A percentile compares a stretch with the other conserved stretches of the same genome.
These are phyloP conservation scores for Taphrina confusa DNA, from an alignment of 1,139 yeast genomes.

Conservation along the genomic window DNA sequence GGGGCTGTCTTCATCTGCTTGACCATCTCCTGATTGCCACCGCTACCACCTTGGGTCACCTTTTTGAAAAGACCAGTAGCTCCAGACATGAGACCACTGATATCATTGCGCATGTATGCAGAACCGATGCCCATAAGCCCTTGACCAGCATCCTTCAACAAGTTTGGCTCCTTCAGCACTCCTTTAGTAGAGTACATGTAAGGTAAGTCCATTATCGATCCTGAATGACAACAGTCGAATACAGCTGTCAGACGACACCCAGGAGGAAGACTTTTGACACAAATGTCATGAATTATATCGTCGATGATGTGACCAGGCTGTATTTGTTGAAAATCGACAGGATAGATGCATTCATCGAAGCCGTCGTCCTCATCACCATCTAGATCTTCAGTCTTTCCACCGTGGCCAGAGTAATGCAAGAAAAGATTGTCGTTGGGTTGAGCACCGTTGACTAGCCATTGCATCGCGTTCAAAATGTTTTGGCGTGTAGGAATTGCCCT, in stretches of 20 bases:
- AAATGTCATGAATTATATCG: constrained; percentile 74
- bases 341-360: constrained; percentile 84
- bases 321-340: constrained; percentile 73
- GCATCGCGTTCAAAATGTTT: constrained; percentile 83
- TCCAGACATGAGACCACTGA: constrained; percentile 56
- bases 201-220: constrained; percentile 86
- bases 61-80: constrained; percentile 57
- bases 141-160: constrained; percentile 79
- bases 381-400: constrained; percentile 75
- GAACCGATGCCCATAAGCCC: constrained; percentile 71
- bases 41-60: constrained; percentile 48
- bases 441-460: constrained; percentile 83
- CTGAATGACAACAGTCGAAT: constrained; percentile 92
- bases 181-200: constrained; percentile 90
- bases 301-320: constrained; percentile 68
- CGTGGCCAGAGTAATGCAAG: constrained; percentile 86
- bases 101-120: constrained; percentile 72
- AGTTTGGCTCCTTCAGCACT: constrained; percentile 81
- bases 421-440: constrained; percentile 58
- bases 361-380: constrained; percentile 95
- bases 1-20: constrained; percentile 70
- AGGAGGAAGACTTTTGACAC: constrained; percentile 74
- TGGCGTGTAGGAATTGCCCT: constrained; percentile 72
- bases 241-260: constrained; percentile 82
- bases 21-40: constrained; percentile 51